Base-by-base conservation (phyloP, 768 basidiomycete species). In the Pleurotus ostreatus region DNA sequence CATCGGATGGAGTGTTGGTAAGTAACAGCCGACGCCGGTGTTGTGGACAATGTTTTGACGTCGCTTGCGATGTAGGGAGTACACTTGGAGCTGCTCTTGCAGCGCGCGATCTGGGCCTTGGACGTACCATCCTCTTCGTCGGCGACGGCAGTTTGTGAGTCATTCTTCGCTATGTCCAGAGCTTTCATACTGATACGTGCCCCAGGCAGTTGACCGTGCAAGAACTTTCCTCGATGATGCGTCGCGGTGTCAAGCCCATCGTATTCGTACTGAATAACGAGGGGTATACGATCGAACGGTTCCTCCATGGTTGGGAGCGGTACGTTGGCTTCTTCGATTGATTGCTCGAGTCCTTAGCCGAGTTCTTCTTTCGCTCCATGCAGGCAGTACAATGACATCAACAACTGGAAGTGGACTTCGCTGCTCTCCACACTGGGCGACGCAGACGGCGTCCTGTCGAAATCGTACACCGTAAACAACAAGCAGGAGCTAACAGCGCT, bases 281-380 rank as follows among this genome's bases (percentile, higher is more conserved):
- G 15, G 88, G 91, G 0, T 96, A 96, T 71, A 89, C 89, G 16
- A 93, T 98, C 52, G 95, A 98, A 74, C 81, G 88, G 15, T 80
- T 77, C 60, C 75, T 89, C 44, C 89, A 93, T 58, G 88, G 88
- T 16, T 78, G 75, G 70, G 63, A 78, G 20, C 74, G 82, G 84
- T 76, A 20, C 11, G 73, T 60, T 25, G 40, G 13, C 40, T 13
- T 45, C 18, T 2, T 49, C 38, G 25, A 5, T 46, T 2, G 20
- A 15, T 11, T 38, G 5, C 44, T 20, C 30, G 26, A 25, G 9
- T 43, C 40, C 3, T 11, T 43, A 48, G 30, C 30, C 34, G 37
- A 57, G 20, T 23, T 23, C 40, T 26, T 13, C 49, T 16, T 56
- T 26, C 57, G 15, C 51, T 22, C 49, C 13, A 45, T 57, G 43